Base-by-base conservation (phyloP, 164 flowering plant species). In the Vitis cinerea region DNA sequence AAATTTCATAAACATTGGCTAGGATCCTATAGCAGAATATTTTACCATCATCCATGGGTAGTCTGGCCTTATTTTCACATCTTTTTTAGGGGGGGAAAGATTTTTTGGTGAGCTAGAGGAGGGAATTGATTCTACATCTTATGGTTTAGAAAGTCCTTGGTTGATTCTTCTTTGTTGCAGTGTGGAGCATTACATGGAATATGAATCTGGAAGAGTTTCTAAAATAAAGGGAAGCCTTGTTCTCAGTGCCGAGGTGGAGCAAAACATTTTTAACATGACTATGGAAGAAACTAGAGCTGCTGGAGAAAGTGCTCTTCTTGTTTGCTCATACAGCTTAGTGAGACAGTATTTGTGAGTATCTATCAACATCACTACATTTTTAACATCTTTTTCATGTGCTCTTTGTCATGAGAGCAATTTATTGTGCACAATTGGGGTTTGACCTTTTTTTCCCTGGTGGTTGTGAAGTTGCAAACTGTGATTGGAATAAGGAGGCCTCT, bases 181-280 rank as follows among this genome's bases (percentile, higher is more conserved):
- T 62, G 81, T 65, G 67, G 74, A 30, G 29, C 65, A 68, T 59
- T 63, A 71, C n/a, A 27, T 67, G 59, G 75, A 81, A 27, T 70
- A 67, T 66, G 83, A 73, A 47, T 15, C 78, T 68, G 74, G 49
- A 68, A 74, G 48, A 56, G 64, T 65, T 72, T 23, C 81, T 61
- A 80, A 70, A 72, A 80, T 80, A 77, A 87, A 75, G 78, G 89
- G 78, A 71, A 80, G 82, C 65, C 80, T 84, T 63, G 80, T 76
- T 75, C 79, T 88, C 55, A 78, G 72, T 78, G 75, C 70, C 66
- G 93, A 82, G 49, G 53, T 87, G 76, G 90, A 85, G 71, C 65
- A 17, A 17, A 17, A 17, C 17, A 17, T 65, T 31, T 31, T 31
- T 4, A 16, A 78, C 85, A 75, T 77, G 78, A 74, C 17, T 70